Evolutionary conservation across 257 asterid species (phyloP).

Genomic region (Osmanthus fragrans): DNA sequence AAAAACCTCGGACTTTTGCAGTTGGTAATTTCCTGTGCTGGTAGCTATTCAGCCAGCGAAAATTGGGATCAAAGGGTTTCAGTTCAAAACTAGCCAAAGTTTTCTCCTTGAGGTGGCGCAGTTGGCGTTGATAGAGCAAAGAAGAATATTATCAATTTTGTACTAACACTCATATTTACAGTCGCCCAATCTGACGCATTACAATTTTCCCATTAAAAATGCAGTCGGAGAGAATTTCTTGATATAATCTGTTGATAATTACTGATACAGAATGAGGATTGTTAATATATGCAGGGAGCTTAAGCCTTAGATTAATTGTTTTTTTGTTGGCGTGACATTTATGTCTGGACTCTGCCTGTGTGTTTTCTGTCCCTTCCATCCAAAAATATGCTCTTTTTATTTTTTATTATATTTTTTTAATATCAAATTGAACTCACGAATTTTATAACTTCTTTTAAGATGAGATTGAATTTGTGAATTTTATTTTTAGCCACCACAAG

Average conservation of each 20-base stretch:
- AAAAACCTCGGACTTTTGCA: neutral
- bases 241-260: neutral
- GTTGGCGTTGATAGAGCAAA: neutral
- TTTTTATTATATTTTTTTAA: no score
- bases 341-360: neutral
- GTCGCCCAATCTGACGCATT: conserved; percentile 2
- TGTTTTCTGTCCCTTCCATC: neutral
- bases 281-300: neutral
- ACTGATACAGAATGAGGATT: neutral
- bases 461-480: no score
- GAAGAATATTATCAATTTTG: neutral
- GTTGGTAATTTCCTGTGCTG: neutral
- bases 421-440: no score
- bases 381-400: neutral
- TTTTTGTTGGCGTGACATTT: neutral
- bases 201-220: neutral
- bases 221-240: neutral
- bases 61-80: neutral
- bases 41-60: neutral
- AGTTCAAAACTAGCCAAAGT: neutral
- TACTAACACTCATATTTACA: neutral
- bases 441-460: no score
- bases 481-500: no score
- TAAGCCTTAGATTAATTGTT: neutral
- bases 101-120: neutral